A percentile compares a stretch with the other conserved stretches of the same genome.
Evolutionary conservation across 2,329 filamentous ascomycete species (phyloP).

Genomic region (Coniochaeta hoffmannii): DNA sequence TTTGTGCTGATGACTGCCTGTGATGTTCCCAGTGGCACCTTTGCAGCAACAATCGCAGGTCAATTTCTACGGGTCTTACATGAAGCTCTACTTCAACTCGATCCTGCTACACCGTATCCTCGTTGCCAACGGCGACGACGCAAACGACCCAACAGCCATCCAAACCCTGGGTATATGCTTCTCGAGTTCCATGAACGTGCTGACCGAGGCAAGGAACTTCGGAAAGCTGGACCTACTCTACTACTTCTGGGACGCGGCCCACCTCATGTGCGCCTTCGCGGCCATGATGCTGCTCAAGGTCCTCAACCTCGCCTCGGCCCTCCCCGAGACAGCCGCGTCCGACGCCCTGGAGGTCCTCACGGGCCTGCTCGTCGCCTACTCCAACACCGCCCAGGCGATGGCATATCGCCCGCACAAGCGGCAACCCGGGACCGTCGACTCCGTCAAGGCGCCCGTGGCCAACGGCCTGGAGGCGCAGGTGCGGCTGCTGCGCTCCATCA

Average conservation of each 20-base stretch:
- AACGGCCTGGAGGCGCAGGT: too few species aligned
- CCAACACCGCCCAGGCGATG: too few species aligned
- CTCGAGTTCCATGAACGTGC: not conserved
- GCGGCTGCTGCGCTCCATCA: too few species aligned
- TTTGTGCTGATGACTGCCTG: too few species aligned
- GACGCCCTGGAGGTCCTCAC: not conserved
- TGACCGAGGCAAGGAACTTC: not conserved
- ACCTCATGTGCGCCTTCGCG: not conserved
- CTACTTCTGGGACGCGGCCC: not conserved
- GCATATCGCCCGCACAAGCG: too few species aligned
- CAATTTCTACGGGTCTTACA: too few species aligned
- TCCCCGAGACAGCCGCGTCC: not conserved
- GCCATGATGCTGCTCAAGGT: conserved; percentile 3
- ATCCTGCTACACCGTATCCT: conserved; percentile 1
- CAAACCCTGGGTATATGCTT: not conserved
- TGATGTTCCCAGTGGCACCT: too few species aligned
- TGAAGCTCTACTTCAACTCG: conserved; percentile 1
- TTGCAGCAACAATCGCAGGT: too few species aligned
- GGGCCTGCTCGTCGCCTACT: not conserved
- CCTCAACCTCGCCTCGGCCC: not conserved
- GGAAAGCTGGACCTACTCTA: not conserved
- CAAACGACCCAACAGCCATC: not conserved
- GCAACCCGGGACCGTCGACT: too few species aligned
- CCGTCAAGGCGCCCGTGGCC: too few species aligned
- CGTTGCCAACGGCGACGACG: not conserved